Evolutionary conservation across 2,329 filamentous ascomycete species (phyloP).

Genomic region (Lachnellula hyalina): DNA sequence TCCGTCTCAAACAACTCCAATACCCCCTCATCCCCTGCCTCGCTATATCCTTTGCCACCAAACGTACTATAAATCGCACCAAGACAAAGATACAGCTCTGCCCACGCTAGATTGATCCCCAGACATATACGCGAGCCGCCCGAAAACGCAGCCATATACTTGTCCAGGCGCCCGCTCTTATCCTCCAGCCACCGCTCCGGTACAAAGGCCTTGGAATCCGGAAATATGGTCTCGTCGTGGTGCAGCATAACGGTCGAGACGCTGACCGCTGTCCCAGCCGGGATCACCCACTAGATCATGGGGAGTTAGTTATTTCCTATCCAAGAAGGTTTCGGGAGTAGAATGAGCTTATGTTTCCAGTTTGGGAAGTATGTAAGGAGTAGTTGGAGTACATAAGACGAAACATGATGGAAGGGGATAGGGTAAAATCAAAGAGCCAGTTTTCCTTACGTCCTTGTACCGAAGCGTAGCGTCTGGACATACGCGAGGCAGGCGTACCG

Average conservation of each 20-base stretch:
- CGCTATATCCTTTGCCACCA: constrained; percentile 11
- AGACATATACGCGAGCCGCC: constrained; percentile 38
- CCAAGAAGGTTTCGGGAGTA: too few species aligned
- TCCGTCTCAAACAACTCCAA: constrained; percentile 29
- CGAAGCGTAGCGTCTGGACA: constrained; percentile 18
- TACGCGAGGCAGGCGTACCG: constrained; percentile 26
- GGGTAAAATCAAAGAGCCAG: too few species aligned
- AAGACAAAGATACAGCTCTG: constrained; percentile 18
- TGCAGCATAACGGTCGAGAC: constrained; percentile 36
- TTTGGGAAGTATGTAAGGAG: too few species aligned
- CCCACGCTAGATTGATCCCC: constrained; percentile 28
- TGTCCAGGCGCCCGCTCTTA: constrained; percentile 24
- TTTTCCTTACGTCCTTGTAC: constrained; percentile 9
- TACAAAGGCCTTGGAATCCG: constrained; percentile 34
- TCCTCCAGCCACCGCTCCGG: constrained; percentile 38
- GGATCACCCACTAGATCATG: constrained; percentile 19
- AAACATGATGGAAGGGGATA: too few species aligned
- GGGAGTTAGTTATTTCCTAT: too few species aligned
- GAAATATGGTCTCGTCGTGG: constrained; percentile 34
- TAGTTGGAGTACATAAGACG: too few species aligned
- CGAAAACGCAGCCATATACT: constrained; percentile 37
- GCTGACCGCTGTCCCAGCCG: constrained; percentile 33
- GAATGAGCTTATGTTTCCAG: too few species aligned
- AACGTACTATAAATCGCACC: constrained; percentile 12
- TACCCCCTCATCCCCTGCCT: background rate